A percentile compares a stretch with the other conserved stretches of the same genome.
phyloP scores from a whole-genome alignment of 2,329 filamentous ascomycete genomes.

The Penicillium sp. region DNA sequence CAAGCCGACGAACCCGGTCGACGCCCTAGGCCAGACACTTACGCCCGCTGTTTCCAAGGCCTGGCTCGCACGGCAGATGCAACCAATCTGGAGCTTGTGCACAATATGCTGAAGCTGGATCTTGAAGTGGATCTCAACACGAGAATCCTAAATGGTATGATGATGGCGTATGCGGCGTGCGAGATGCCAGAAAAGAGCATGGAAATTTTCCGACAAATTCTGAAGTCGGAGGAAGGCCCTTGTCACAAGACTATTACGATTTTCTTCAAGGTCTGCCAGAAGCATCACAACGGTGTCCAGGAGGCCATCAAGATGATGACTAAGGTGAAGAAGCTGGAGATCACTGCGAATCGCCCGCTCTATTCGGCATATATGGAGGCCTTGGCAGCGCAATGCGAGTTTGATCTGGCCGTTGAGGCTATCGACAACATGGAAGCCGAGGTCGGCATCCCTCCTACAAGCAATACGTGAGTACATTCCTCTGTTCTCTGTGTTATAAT shows the following conservation, averaged over 20 bases:
- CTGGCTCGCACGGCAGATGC: constrained; percentile 60
- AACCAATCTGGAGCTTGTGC: constrained; percentile 69
- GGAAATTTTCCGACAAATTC: constrained; percentile 80
- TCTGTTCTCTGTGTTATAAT: not conserved
- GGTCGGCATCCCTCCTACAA: constrained; percentile 65
- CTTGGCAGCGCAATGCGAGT: constrained; percentile 67
- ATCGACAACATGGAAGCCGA: constrained; percentile 65
- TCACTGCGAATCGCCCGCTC: constrained; percentile 70
- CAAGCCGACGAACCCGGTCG: constrained; percentile 61
- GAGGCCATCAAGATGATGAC: constrained; percentile 53
- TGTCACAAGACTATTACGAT: constrained; percentile 76
- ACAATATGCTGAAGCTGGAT: constrained; percentile 95
- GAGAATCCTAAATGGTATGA: constrained; percentile 74
- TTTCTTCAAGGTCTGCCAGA: constrained; percentile 75
- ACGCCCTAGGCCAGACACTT: constrained; percentile 70
- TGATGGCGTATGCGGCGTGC: constrained; percentile 76
- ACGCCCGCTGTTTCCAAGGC: constrained; percentile 73
- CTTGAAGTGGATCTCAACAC: constrained; percentile 74
- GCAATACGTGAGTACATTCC: constrained; percentile 61
- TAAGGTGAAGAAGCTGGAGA: constrained; percentile 66
- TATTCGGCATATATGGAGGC: constrained; percentile 76
- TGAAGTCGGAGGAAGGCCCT: constrained; percentile 79
- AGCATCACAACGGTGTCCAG: constrained; percentile 42
- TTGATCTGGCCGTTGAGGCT: constrained; percentile 65
- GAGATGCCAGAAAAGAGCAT: constrained; percentile 65